Conservation (phyloP, 768 basidiomycete genomes). For the Basidioascus undulatus region DNA sequence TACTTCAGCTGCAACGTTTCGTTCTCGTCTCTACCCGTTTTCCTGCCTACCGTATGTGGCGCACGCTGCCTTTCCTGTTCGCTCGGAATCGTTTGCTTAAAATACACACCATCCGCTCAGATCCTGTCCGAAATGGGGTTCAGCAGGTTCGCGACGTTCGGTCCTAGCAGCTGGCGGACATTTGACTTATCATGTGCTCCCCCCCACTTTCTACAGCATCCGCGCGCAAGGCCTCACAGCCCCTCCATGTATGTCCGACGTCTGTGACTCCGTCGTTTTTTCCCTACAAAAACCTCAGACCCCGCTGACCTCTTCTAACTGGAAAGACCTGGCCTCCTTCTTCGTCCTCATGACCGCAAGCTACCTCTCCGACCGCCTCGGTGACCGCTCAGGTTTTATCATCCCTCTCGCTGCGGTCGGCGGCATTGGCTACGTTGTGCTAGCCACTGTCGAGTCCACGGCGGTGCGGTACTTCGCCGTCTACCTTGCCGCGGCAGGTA, state of each 20-base stretch:
- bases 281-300: no score
- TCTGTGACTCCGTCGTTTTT: no score
- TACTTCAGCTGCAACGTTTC: conserved; percentile 5
- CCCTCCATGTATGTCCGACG: no score
- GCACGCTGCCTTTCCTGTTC: neutral
- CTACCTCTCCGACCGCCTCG: neutral
- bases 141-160: no score
- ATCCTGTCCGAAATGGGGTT: conserved; percentile 5
- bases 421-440: conserved; percentile 1
- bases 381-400: conserved; percentile 4
- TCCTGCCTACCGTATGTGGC: neutral
- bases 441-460: neutral
- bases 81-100: no score
- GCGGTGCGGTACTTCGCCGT: conserved; percentile 3
- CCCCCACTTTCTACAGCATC: no score
- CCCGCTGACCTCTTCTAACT: no score
- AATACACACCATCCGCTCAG: no score
- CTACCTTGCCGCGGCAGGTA: neutral
- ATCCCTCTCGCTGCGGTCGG: conserved; percentile 2
- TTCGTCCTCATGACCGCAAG: neutral
- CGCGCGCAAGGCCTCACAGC: conserved; percentile 4
- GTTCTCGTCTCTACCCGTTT: conserved; percentile 3
- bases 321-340: conserved; percentile 4
- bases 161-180: no score
- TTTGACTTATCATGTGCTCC: no score